These are phyloP conservation scores for Ottelia alismoides DNA, from an alignment of 106 monocot genomes.

Conservation along the genomic window DNA sequence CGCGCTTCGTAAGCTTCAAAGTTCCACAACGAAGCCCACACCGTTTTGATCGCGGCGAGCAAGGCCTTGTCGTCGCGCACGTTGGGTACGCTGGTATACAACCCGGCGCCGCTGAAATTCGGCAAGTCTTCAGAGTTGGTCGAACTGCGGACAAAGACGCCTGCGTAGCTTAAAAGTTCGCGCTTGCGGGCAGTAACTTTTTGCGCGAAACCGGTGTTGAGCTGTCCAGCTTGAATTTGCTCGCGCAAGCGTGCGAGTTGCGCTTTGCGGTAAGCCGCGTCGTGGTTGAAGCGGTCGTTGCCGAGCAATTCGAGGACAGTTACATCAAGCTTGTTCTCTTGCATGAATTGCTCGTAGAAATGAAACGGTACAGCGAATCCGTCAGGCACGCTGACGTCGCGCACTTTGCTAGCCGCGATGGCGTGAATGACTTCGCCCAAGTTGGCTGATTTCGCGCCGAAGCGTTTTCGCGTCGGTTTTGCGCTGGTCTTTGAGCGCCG, in stretches of 20 bases:
- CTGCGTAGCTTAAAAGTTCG: not conserved
- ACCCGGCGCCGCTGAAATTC: not conserved
- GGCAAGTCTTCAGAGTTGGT: not conserved
- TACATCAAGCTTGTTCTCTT: not conserved
- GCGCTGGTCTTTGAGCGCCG: too few relatives aligned
- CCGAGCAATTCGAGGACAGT: not conserved
- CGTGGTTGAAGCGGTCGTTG: not conserved
- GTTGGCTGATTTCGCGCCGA: not conserved
- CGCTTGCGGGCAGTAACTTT: not conserved
- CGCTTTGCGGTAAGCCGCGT: not conserved
- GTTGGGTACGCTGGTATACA: not conserved
- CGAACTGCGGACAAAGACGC: not conserved
- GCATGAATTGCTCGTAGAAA: not conserved
- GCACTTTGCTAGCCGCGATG: not conserved
- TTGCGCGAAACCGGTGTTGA: not conserved
- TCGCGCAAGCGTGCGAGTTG: not conserved
- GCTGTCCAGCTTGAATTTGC: not conserved
- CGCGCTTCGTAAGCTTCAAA: not conserved
- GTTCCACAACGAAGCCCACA: not conserved
- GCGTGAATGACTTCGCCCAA: not conserved
- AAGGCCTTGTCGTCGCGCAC: not conserved
- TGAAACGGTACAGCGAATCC: not conserved
- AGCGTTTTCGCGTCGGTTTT: not conserved
- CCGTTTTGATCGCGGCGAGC: not conserved
- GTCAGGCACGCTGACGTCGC: not conserved